A percentile compares a stretch with the other conserved stretches of the same genome.
These are phyloP conservation scores for Chaetomiaceae sp. DNA, from an alignment of 2,329 filamentous ascomycete species.

Conservation along the genomic window DNA sequence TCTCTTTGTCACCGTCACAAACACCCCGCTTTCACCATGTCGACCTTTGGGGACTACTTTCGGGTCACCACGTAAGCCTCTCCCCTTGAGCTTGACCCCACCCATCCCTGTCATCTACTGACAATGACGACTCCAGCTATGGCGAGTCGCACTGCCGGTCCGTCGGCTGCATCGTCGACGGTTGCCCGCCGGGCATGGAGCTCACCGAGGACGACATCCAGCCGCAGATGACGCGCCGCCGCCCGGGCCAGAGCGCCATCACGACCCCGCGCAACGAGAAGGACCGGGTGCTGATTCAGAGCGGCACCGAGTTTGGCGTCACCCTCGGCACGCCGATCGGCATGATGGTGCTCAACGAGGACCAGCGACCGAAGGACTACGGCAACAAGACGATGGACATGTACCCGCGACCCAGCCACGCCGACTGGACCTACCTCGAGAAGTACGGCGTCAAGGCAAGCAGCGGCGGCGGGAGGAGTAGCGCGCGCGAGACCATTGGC, in stretches of 20 bases:
- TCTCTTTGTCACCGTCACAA: not conserved
- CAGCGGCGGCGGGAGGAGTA: conserved; percentile 82
- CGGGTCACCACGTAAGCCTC: conserved; percentile 68
- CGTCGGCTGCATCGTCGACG: conserved; percentile 92
- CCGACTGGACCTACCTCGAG: conserved; percentile 94
- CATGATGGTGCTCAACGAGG: conserved; percentile 83
- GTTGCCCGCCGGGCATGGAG: conserved; percentile 78
- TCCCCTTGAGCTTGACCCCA: not conserved
- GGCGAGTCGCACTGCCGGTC: conserved; percentile 70
- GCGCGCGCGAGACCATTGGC: conserved; percentile 91
- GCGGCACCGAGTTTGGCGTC: conserved; percentile 81
- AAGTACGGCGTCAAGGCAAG: conserved; percentile 95
- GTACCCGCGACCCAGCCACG: conserved; percentile 86
- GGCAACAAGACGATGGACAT: conserved; percentile 82
- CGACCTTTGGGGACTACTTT: conserved; percentile 79
- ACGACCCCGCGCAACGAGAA: conserved; percentile 92
- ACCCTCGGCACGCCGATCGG: conserved; percentile 88
- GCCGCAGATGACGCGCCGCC: conserved; percentile 84
- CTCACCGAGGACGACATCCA: conserved; percentile 86
- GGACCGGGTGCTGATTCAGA: conserved; percentile 86
- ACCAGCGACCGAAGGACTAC: conserved; percentile 90
- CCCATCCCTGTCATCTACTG: not conserved
- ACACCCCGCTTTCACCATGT: conserved; percentile 51
- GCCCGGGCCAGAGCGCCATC: conserved; percentile 82
- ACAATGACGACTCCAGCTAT: conserved; percentile 31